These are phyloP conservation scores for Rhodotorula sp. DNA, from an alignment of 1,284 basidiomycete genomes.

Conservation along the genomic window DNA sequence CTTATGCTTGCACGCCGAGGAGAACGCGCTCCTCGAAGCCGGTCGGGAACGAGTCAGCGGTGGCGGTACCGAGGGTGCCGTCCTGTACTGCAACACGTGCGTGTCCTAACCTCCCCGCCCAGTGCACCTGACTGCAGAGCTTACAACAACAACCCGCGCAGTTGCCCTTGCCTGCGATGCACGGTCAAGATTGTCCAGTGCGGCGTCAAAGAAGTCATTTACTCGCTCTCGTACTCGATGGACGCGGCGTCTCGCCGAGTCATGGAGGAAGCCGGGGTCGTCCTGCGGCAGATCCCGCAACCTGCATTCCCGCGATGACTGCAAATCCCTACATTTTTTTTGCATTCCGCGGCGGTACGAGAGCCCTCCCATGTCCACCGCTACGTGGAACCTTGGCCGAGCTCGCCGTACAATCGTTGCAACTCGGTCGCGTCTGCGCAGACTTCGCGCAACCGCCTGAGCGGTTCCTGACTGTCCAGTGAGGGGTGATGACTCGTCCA, in stretches of 20 bases:
- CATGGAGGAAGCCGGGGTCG: conserved; percentile 50
- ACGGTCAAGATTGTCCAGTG: conserved; percentile 97
- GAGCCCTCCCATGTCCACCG: neutral
- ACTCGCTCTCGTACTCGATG: conserved; percentile 95
- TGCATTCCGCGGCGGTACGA: neutral
- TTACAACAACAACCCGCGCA: no score
- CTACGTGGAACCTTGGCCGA: neutral
- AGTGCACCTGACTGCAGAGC: no score
- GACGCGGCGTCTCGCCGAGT: conserved; percentile 54
- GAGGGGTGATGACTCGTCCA: conserved; percentile 34
- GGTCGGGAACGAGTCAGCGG: conserved; percentile 56
- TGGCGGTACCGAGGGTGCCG: conserved; percentile 57
- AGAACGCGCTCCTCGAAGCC: conserved; percentile 93
- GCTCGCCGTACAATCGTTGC: conserved; percentile 4
- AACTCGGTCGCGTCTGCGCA: conserved; percentile 9
- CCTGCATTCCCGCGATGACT: conserved; percentile 19
- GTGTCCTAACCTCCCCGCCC: no score
- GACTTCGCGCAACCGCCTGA: conserved; percentile 1
- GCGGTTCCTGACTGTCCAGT: conserved; percentile 3
- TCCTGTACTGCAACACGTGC: conserved; percentile 80
- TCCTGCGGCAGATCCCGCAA: conserved; percentile 45
- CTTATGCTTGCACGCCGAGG: conserved; percentile 94
- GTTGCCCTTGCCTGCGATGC: conserved; percentile 94
- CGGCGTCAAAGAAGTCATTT: conserved; percentile 88
- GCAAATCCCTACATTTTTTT: neutral